A percentile compares a stretch with the other conserved stretches of the same genome.
These are phyloP conservation scores for Clarkia xantiana DNA, from an alignment of 345 rosid genomes.

Conservation along the genomic window DNA sequence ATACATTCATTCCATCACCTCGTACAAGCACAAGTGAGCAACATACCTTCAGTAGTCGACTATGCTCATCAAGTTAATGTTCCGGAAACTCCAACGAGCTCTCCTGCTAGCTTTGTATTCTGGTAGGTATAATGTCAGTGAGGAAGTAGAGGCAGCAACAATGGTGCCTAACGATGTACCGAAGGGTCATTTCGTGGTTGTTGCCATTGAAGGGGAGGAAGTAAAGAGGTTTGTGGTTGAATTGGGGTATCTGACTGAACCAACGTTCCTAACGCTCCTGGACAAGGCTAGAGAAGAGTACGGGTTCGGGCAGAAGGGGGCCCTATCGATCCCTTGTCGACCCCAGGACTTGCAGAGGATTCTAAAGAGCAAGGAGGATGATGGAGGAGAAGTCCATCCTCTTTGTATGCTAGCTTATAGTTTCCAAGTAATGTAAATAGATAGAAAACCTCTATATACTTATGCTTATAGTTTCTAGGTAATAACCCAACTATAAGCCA, in stretches of 20 bases:
- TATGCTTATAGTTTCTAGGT: too few relatives aligned
- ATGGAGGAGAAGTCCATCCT: too few relatives aligned
- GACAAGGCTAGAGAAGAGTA: conserved; percentile 7
- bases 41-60: not conserved
- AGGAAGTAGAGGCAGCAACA: conserved; percentile 10
- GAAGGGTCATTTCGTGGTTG: conserved; percentile 35
- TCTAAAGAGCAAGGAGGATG: too few relatives aligned
- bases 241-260: conserved; percentile 1
- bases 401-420: too few relatives aligned
- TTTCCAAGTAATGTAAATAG: too few relatives aligned
- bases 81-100: not conserved
- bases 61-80: not conserved
- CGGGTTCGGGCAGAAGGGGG: conserved; percentile 3
- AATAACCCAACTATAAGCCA: too few relatives aligned
- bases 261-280: conserved; percentile 3
- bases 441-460: too few relatives aligned
- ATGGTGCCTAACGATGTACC: conserved; percentile 25
- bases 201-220: not conserved
- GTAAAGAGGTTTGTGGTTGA: conserved; percentile 1
- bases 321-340: conserved; percentile 2
- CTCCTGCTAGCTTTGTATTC: not conserved
- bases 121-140: too few relatives aligned
- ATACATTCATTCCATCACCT: not conserved
- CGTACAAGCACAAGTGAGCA: not conserved
- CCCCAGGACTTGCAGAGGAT: conserved; percentile 6